Base-by-base conservation (phyloP, 129 eudicot species). In the Calendula officinalis region DNA sequence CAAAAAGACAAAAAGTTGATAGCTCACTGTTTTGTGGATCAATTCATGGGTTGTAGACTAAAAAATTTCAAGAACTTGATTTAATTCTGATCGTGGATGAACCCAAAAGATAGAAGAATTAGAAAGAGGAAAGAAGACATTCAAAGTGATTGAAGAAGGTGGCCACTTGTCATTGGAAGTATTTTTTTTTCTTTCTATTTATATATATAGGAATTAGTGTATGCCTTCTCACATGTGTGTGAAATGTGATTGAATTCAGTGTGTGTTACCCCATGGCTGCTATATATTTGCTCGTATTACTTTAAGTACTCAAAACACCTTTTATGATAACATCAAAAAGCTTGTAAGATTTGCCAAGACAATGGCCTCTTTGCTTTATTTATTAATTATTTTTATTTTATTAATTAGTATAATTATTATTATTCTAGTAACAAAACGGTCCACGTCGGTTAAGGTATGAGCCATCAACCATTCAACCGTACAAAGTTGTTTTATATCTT, bases 51-150 rank as follows among this genome's bases (percentile, higher is more conserved):
- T 16, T 66, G 35, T 30, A 36, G 50, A 41, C 61, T 67, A 52
- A 27, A 38, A 32, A 69, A 69, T n/a, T 48, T 51, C 14, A 40
- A 38, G 38, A 43, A 53, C 47, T 42, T 48, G 46, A 62, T 5
- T 55, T 63, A 56, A 65, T 42, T 55, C 49, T 72, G 85, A 78
- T 75, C 84, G 70, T 85, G 92, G 56, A 85, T 71, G 82, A 84
- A 84, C 27, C 82, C 87, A 81, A 81, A 84, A 59, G 91, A 84
- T 30, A 75, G 87, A 13, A 84, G 84, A 60, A 84, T 65, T 55
- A 81, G 57, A 69, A 75, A 85, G 78, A 85, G 91, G 62, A 81
- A 85, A 60, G 82, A 54, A 72, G 87, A 81, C 87, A 85, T 81
- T 43, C 84, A 81, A 73, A 61, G 65, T 65, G 67, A 38, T 73